These are phyloP conservation scores for Boletus eberwhitei DNA, from an alignment of 768 basidiomycete genomes.

Conservation along the genomic window DNA sequence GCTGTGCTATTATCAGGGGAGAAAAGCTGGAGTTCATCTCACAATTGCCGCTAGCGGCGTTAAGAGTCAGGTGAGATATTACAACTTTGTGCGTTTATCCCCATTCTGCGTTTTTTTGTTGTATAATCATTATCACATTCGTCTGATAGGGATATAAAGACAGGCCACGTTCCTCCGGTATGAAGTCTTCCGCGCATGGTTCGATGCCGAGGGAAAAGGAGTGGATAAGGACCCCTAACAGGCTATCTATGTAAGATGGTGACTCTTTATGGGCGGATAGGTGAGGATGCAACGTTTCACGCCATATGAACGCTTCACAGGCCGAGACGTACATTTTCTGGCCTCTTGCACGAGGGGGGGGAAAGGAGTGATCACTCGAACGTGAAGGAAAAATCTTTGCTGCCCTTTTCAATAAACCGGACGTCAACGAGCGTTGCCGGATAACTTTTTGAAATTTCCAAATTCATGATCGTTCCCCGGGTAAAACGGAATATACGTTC, in stretches of 20 bases:
- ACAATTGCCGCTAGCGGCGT: conserved; percentile 28
- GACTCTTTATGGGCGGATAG: conserved; percentile 19
- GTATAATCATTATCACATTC: not conserved
- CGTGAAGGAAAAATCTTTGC: not conserved
- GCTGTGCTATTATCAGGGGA: conserved; percentile 16
- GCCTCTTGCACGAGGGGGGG: conserved; percentile 11
- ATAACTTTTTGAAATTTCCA: conserved; percentile 18
- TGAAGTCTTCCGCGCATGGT: conserved; percentile 25
- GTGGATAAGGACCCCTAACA: conserved; percentile 17
- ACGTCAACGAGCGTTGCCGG: not conserved
- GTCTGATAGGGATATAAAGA: conserved; percentile 14
- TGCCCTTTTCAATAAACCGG: not conserved
- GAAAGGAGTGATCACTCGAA: not conserved
- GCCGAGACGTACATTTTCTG: conserved; percentile 17
- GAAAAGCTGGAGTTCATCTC: conserved; percentile 12
- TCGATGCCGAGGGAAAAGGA: conserved; percentile 15
- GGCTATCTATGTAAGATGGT: conserved; percentile 6
- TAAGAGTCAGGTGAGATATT: conserved; percentile 14
- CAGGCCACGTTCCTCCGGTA: conserved; percentile 21
- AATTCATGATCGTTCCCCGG: conserved; percentile 10
- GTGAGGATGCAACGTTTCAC: conserved; percentile 7
- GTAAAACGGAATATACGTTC: conserved; percentile 20
- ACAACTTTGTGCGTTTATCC: conserved; percentile 17
- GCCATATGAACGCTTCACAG: not conserved
- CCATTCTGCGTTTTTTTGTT: not conserved